Evolutionary conservation across 495 filamentous ascomycete species (phyloP).

Genomic region (Corynascus novoguineensis): DNA sequence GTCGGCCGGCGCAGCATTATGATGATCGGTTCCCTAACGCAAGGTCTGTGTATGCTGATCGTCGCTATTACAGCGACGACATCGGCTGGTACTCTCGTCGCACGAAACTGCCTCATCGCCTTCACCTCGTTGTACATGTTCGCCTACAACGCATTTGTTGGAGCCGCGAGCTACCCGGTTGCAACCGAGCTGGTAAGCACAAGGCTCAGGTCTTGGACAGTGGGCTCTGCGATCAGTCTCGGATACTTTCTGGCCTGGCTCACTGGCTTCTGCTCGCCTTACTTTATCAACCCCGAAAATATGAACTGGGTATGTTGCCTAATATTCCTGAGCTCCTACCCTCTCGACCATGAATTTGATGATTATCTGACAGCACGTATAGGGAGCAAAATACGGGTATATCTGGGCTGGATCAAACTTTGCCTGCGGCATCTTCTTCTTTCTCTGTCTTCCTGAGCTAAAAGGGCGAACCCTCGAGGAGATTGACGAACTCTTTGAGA

Average conservation of each 20-base stretch:
- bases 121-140: conserved; percentile 13
- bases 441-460: conserved; percentile 43
- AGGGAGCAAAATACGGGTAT: conserved; percentile 47
- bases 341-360: not conserved
- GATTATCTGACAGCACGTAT: not conserved
- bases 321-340: not conserved
- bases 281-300: conserved; percentile 27
- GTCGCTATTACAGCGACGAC: conserved; percentile 33
- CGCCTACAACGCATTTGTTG: conserved; percentile 18
- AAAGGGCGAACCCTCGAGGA: conserved; percentile 56
- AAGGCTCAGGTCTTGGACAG: conserved; percentile 16
- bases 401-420: conserved; percentile 47
- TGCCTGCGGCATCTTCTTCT: conserved; percentile 46
- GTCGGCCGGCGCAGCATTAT: conserved; percentile 33
- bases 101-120: conserved; percentile 1
- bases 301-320: conserved; percentile 38
- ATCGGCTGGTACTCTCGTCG: not conserved
- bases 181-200: conserved; percentile 12
- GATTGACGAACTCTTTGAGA: conserved; percentile 49
- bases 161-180: conserved; percentile 14
- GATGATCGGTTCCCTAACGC: conserved; percentile 30
- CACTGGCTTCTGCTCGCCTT: conserved; percentile 20
- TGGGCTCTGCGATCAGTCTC: conserved; percentile 19
- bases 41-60: conserved; percentile 34
- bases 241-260: conserved; percentile 20